A percentile compares a stretch with the other conserved stretches of the same genome.
phyloP scores from a whole-genome alignment of 2,329 filamentous ascomycete genomes.

The Ophiostoma australiae region DNA sequence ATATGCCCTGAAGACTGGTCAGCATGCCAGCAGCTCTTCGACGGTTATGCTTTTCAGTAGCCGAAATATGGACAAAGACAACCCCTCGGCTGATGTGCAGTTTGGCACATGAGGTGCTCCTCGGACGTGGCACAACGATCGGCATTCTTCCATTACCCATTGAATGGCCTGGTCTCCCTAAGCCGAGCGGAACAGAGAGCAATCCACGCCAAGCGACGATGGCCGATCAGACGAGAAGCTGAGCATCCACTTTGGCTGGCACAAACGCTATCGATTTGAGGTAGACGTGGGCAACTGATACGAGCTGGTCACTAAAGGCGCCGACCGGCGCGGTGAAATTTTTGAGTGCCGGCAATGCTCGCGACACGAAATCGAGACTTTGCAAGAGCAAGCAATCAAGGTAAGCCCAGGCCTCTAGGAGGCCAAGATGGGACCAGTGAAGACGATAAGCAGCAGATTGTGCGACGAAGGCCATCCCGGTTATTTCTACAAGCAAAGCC shows the following conservation, averaged over 20 bases:
- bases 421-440: neutral
- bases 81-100: neutral
- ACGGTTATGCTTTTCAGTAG: neutral
- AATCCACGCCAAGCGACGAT: neutral
- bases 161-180: neutral
- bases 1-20: neutral
- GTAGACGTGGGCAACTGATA: neutral
- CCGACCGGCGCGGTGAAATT: neutral
- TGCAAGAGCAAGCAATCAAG: neutral
- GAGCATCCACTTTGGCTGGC: neutral
- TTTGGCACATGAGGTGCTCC: neutral
- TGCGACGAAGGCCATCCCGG: neutral
- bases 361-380: neutral
- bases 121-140: neutral
- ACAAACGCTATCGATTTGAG: neutral
- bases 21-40: neutral
- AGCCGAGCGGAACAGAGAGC: neutral
- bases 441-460: neutral
- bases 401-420: neutral
- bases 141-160: neutral
- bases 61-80: neutral
- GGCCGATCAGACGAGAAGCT: neutral
- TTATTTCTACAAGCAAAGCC: neutral
- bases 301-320: neutral
- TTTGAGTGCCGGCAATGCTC: neutral